These are phyloP conservation scores for Kurtzmaniella quercitrusa DNA, from an alignment of 1,139 yeast genomes.

Conservation along the genomic window DNA sequence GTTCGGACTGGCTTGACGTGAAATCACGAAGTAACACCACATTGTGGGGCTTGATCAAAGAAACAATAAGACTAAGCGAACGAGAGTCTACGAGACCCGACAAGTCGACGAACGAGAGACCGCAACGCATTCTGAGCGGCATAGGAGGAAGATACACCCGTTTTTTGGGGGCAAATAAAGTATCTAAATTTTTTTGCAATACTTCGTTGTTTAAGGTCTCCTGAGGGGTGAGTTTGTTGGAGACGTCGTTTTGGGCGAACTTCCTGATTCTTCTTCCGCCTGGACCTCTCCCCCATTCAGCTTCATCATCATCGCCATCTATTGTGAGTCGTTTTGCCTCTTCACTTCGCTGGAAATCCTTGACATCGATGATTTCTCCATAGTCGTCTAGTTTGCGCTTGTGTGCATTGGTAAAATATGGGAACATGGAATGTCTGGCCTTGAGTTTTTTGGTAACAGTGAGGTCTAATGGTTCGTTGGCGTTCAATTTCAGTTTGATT, in stretches of 20 bases:
- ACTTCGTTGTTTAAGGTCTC: conserved; percentile 41
- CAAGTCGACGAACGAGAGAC: conserved; percentile 73
- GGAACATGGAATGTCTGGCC: conserved; percentile 76
- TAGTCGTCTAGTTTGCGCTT: conserved; percentile 75
- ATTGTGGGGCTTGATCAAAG: conserved; percentile 75
- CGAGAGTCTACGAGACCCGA: conserved; percentile 84
- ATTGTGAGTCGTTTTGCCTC: conserved; percentile 33
- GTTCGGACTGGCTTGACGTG: conserved; percentile 17
- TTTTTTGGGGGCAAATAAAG: conserved; percentile 54
- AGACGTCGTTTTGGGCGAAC: conserved; percentile 28
- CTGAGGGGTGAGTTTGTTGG: conserved; percentile 40
- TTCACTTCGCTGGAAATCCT: conserved; percentile 61
- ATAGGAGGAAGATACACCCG: conserved; percentile 27
- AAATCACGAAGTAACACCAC: conserved; percentile 55
- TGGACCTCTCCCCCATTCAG: conserved; percentile 4
- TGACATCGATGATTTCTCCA: conserved; percentile 65
- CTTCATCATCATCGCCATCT: conserved; percentile 13
- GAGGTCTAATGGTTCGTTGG: conserved; percentile 52
- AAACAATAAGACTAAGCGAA: conserved; percentile 74
- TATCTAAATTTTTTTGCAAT: conserved; percentile 48
- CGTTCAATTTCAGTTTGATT: conserved; percentile 34
- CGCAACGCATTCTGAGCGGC: conserved; percentile 58
- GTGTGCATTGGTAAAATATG: conserved; percentile 48
- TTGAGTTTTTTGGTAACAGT: conserved; percentile 54
- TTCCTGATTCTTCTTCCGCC: conserved; percentile 24